These are phyloP conservation scores for Zizania latifolia DNA, from an alignment of 176 grass and related monocot species.

Conservation along the genomic window DNA sequence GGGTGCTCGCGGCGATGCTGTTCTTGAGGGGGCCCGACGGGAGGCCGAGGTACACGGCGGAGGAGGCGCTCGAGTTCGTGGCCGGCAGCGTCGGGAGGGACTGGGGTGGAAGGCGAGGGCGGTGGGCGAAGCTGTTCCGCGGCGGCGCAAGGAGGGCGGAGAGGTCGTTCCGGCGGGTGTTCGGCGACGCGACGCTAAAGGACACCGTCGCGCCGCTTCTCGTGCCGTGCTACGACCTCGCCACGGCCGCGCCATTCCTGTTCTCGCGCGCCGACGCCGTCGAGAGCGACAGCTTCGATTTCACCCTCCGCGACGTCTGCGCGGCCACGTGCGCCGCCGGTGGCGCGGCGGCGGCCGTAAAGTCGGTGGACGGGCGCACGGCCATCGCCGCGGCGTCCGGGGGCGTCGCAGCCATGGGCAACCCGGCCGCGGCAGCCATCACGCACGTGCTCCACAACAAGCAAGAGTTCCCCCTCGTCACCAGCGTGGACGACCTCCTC, in stretches of 20 bases:
- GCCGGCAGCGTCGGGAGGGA: neutral
- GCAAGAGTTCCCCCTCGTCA: slow-evolving; percentile 70
- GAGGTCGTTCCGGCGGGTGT: slow-evolving; percentile 30
- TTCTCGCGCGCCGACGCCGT: slow-evolving; percentile 87
- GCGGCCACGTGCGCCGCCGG: slow-evolving; percentile 34
- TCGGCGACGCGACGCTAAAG: slow-evolving; percentile 65
- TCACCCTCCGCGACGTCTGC: slow-evolving; percentile 68
- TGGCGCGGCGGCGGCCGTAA: slow-evolving; percentile 1
- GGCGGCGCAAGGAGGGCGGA: neutral
- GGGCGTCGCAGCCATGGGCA: slow-evolving; percentile 44
- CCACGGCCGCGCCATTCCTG: slow-evolving; percentile 58
- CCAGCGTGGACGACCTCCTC: slow-evolving; percentile 49
- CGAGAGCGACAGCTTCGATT: slow-evolving; percentile 67
- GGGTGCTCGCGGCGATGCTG: slow-evolving; percentile 57
- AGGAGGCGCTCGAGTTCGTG: slow-evolving; percentile 52
- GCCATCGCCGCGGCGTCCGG: slow-evolving; percentile 44
- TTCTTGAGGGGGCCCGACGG: slow-evolving; percentile 47
- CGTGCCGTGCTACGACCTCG: slow-evolving; percentile 74
- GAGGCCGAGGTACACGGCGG: slow-evolving; percentile 46
- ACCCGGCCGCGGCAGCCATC: slow-evolving; percentile 60
- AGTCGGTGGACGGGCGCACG: slow-evolving; percentile 43
- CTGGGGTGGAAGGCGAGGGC: slow-evolving; percentile 12
- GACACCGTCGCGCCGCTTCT: slow-evolving; percentile 70
- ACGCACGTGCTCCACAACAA: slow-evolving; percentile 91
- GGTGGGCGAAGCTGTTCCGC: slow-evolving; percentile 27